These are phyloP conservation scores for Lachnellula subtilissima DNA, from an alignment of 2,329 filamentous ascomycete species.

Conservation along the genomic window DNA sequence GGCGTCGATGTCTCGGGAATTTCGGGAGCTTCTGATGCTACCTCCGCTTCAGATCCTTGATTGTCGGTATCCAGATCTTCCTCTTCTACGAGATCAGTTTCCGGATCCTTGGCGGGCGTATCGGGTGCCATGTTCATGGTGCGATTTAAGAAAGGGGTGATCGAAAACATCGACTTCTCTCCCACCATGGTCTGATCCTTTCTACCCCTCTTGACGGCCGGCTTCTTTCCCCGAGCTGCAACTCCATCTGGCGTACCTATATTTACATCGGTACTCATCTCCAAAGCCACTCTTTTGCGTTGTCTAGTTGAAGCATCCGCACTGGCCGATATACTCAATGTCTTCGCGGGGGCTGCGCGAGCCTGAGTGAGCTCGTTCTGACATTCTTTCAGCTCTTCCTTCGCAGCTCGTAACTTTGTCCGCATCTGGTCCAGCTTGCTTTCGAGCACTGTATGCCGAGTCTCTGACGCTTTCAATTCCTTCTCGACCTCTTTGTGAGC, in stretches of 20 bases:
- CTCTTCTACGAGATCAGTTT: slow-evolving; percentile 1
- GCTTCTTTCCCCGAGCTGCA: slow-evolving; percentile 39
- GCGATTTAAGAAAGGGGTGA: slow-evolving; percentile 87
- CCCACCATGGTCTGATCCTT: slow-evolving; percentile 58
- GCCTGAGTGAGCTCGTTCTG: slow-evolving; percentile 41
- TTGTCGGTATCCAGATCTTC: slow-evolving; percentile 8
- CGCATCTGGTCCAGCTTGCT: slow-evolving; percentile 57
- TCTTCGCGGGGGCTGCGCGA: slow-evolving; percentile 28
- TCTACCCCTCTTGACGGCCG: slow-evolving; percentile 50
- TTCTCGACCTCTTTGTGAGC: slow-evolving; percentile 34
- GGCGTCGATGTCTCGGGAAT: slow-evolving; percentile 1
- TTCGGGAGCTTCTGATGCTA: not conserved
- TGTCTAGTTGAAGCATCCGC: slow-evolving; percentile 28
- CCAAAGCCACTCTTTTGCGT: slow-evolving; percentile 38
- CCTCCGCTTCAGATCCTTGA: not conserved
- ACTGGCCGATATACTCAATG: not conserved
- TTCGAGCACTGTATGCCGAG: slow-evolving; percentile 60
- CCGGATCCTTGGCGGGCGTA: slow-evolving; percentile 16
- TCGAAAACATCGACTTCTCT: slow-evolving; percentile 88
- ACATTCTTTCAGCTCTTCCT: slow-evolving; percentile 67
- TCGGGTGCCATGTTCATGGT: slow-evolving; percentile 54
- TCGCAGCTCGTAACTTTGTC: slow-evolving; percentile 53
- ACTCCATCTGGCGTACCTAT: slow-evolving; percentile 48
- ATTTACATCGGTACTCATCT: slow-evolving; percentile 40
- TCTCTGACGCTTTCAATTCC: slow-evolving; percentile 54